Evolutionary conservation across 2,329 filamentous ascomycete species (phyloP).

Genomic region (Lachnellula occidentalis): DNA sequence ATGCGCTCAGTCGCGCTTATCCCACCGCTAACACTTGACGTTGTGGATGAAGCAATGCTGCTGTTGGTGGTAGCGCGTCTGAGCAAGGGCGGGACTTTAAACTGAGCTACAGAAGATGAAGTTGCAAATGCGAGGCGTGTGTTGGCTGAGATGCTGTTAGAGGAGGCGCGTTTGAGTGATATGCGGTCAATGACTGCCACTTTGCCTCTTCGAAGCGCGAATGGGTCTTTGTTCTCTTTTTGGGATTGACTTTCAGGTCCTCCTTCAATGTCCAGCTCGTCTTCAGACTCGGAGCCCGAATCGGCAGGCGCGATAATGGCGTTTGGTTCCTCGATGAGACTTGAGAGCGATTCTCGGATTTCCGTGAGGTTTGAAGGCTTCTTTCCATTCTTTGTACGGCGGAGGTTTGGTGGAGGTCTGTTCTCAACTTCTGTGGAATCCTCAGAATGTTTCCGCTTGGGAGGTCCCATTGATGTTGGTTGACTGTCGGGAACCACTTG

Average conservation of each 20-base stretch:
- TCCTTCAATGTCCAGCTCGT: constrained; percentile 46
- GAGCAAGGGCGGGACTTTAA: constrained; percentile 67
- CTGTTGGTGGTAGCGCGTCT: constrained; percentile 67
- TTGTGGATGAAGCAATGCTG: constrained; percentile 34
- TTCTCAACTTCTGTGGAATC: constrained; percentile 38
- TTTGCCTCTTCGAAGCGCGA: constrained; percentile 34
- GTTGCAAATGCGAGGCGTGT: constrained; percentile 53
- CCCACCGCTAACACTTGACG: constrained; percentile 20
- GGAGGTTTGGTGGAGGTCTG: constrained; percentile 53
- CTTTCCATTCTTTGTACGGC: constrained; percentile 54
- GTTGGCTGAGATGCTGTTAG: constrained; percentile 31
- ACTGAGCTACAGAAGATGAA: constrained; percentile 37
- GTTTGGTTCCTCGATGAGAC: constrained; percentile 69
- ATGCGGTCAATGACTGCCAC: constrained; percentile 66
- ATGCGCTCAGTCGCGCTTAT: constrained; percentile 26
- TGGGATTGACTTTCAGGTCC: constrained; percentile 45
- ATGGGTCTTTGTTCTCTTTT: constrained; percentile 31
- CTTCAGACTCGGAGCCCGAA: constrained; percentile 49
- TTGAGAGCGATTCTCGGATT: constrained; percentile 77
- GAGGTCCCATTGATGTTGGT: constrained; percentile 32
- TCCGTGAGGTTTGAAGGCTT: constrained; percentile 73
- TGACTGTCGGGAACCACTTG: constrained; percentile 46
- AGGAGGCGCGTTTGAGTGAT: constrained; percentile 55
- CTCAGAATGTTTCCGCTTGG: constrained; percentile 37
- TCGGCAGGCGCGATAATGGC: constrained; percentile 39